Conservation (phyloP, 2,329 filamentous ascomycete genomes). For the Rachicladosporium sp. region DNA sequence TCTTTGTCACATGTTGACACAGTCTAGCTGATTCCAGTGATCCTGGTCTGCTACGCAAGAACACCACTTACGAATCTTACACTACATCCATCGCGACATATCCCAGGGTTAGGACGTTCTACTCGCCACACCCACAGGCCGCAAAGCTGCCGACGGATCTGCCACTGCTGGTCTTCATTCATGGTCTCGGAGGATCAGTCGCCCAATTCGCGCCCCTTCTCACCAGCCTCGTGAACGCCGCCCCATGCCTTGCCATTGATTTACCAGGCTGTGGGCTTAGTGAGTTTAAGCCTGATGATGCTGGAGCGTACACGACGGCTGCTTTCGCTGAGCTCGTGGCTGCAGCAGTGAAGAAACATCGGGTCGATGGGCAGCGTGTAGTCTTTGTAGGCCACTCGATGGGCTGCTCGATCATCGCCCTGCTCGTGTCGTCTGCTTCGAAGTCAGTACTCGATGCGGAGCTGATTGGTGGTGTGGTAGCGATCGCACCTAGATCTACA, state of each 20-base stretch:
- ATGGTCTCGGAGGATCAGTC: constrained; percentile 84
- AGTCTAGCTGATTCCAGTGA: constrained; percentile 40
- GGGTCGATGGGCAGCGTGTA: constrained; percentile 56
- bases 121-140: constrained; percentile 68
- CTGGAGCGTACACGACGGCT: constrained; percentile 69
- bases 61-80: constrained; percentile 60
- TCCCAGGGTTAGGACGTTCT: constrained; percentile 68
- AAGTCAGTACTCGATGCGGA: constrained; percentile 36
- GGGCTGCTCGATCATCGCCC: constrained; percentile 66
- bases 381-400: constrained; percentile 82
- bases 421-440: constrained; percentile 52
- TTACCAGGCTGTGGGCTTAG: constrained; percentile 83
- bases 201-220: constrained; percentile 78
- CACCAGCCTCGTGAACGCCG: constrained; percentile 68
- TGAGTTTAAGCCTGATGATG: constrained; percentile 54
- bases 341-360: constrained; percentile 59
- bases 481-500: constrained; percentile 64
- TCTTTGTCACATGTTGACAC: no score
- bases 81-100: constrained; percentile 62
- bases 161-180: constrained; percentile 79
- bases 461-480: constrained; percentile 63
- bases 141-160: constrained; percentile 64
- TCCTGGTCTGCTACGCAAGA: constrained; percentile 65
- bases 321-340: constrained; percentile 65
- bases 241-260: constrained; percentile 77